Percentiles rank a stretch among this genome's conserved stretches.
Conservation (phyloP, 441 rosid genomes). For the Pelargonium fulgidum region DNA sequence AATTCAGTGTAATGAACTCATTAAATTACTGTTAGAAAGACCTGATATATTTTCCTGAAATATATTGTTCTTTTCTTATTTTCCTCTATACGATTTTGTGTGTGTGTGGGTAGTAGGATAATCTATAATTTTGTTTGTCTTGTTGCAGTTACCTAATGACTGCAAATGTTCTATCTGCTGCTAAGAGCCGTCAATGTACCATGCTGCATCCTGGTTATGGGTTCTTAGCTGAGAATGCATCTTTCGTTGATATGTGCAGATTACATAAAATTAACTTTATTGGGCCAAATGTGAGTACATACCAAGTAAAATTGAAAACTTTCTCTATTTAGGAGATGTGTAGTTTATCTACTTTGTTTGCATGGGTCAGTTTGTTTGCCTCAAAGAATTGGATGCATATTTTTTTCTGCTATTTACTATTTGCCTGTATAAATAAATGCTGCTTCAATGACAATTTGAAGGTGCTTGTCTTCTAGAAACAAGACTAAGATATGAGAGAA, state of each 20-base stretch:
- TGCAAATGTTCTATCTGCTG: constrained; percentile 90
- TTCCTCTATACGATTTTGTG: background rate
- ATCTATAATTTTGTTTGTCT: constrained; percentile 11
- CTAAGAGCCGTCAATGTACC: constrained; percentile 76
- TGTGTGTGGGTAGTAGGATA: too few species aligned
- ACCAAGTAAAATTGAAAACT: background rate
- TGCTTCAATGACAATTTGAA: too few species aligned
- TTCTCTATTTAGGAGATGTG: constrained; percentile 1
- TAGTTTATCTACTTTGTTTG: background rate
- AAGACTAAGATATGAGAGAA: background rate
- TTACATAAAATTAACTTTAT: constrained; percentile 89
- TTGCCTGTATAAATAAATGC: background rate
- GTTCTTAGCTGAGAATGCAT: constrained; percentile 93
- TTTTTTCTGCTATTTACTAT: too few species aligned
- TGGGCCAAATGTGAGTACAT: constrained; percentile 76
- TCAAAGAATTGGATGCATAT: background rate
- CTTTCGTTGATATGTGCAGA: constrained; percentile 89
- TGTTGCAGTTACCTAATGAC: constrained; percentile 61
- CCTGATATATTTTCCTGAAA: too few species aligned
- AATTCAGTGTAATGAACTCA: too few species aligned
- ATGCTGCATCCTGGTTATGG: constrained; percentile 99
- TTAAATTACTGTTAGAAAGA: too few species aligned
- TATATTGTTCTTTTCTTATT: too few species aligned
- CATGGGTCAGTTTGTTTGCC: background rate
- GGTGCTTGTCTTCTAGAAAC: background rate